A percentile compares a stretch with the other conserved stretches of the same genome.
Conservation (phyloP, 345 rosid species). For the Pistacia integerrima region DNA sequence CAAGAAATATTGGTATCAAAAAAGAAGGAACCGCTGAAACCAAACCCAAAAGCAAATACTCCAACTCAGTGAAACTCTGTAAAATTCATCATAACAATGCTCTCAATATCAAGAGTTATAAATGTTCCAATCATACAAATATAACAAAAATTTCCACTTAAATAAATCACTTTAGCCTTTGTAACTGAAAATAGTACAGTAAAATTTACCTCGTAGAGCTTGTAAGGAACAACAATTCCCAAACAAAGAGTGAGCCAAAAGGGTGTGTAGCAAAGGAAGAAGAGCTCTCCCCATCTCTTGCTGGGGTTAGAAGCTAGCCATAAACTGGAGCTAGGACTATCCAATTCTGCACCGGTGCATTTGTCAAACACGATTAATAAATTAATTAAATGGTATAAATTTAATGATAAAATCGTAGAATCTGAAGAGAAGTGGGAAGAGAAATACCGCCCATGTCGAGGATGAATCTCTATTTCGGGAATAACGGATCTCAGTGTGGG, state of each 20-base stretch:
- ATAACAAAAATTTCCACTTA: neutral
- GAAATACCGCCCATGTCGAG: neutral
- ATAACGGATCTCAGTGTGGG: neutral
- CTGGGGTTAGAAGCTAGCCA: conserved; percentile 87
- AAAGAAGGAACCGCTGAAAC: conserved; percentile 86
- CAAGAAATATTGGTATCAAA: conserved; percentile 58
- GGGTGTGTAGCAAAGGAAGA: conserved; percentile 89
- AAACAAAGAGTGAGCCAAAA: conserved; percentile 92
- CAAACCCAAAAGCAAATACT: conserved; percentile 77
- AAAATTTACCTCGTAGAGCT: conserved; percentile 78
- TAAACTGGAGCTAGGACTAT: conserved; percentile 35
- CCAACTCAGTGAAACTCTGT: conserved; percentile 90
- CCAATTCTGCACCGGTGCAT: conserved; percentile 29
- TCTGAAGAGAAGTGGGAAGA: neutral
- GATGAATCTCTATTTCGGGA: neutral
- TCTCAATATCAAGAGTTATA: conserved; percentile 6
- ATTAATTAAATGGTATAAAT: too few species aligned
- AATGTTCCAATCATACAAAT: neutral
- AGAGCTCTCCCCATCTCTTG: conserved; percentile 97
- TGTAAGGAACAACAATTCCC: conserved; percentile 86
- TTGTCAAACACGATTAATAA: neutral
- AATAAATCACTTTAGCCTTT: neutral
- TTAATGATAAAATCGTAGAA: neutral
- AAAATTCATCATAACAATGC: conserved; percentile 5
- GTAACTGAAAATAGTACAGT: too few species aligned